These are phyloP conservation scores for Monilinia aucupariae DNA, from an alignment of 2,329 filamentous ascomycete species.

Conservation along the genomic window DNA sequence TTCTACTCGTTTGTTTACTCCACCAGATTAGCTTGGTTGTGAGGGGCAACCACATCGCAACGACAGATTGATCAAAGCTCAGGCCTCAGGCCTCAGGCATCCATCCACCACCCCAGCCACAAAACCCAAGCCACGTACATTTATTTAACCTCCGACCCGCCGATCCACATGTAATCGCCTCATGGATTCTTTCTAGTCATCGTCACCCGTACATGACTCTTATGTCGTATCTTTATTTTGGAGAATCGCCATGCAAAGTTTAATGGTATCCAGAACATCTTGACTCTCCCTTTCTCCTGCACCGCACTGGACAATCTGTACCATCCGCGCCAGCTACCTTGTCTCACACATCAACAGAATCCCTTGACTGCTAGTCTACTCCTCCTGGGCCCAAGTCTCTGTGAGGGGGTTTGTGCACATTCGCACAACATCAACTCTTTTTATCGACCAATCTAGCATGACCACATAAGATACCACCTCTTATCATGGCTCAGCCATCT, in stretches of 20 bases:
- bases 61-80: background rate
- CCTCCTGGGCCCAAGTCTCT: background rate
- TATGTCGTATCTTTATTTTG: background rate
- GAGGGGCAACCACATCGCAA: slow-evolving; percentile 9
- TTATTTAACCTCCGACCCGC: background rate
- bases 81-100: slow-evolving; percentile 12
- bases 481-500: slow-evolving; percentile 43
- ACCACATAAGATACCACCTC: slow-evolving; percentile 16
- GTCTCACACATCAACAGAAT: background rate
- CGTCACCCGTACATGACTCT: slow-evolving; percentile 11
- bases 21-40: slow-evolving; percentile 16
- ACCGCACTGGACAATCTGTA: background rate
- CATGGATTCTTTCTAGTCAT: slow-evolving; percentile 3
- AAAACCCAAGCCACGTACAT: background rate
- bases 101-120: background rate
- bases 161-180: background rate
- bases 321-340: background rate
- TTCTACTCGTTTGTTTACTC: slow-evolving; percentile 18
- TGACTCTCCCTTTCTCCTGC: background rate
- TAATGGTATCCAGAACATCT: slow-evolving; percentile 4
- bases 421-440: slow-evolving; percentile 10
- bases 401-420: slow-evolving; percentile 8
- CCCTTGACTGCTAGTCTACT: background rate
- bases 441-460: slow-evolving; percentile 20
- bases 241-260: background rate